These are phyloP conservation scores for Aspergillus campestris DNA, from an alignment of 495 filamentous ascomycete species.

Conservation along the genomic window DNA sequence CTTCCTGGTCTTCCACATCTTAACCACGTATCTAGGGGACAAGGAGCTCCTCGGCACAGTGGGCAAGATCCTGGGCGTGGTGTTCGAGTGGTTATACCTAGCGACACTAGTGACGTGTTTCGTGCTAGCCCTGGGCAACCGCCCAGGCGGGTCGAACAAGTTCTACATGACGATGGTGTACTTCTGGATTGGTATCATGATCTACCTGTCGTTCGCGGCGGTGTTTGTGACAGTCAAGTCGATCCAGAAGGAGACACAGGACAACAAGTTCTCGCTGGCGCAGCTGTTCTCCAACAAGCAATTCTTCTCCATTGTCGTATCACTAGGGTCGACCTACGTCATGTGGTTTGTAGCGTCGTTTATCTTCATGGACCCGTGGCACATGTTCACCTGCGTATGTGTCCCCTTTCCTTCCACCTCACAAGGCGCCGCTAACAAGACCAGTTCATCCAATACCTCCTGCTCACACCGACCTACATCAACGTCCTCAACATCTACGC, in stretches of 20 bases:
- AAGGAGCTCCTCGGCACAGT: constrained; percentile 57
- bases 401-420: not conserved
- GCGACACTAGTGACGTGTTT: constrained; percentile 90
- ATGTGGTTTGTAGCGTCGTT: constrained; percentile 90
- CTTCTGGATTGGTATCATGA: constrained; percentile 95
- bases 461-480: constrained; percentile 91
- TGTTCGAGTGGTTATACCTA: constrained; percentile 96
- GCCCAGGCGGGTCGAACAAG: constrained; percentile 86
- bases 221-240: constrained; percentile 89
- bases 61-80: constrained; percentile 72
- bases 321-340: constrained; percentile 82
- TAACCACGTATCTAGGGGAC: constrained; percentile 75
- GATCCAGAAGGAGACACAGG: constrained; percentile 55
- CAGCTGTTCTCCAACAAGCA: constrained; percentile 76
- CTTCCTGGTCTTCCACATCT: constrained; percentile 97
- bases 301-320: constrained; percentile 92
- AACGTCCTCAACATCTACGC: constrained; percentile 97
- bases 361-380: constrained; percentile 97
- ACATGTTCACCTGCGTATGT: constrained; percentile 82
- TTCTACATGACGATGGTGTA: constrained; percentile 95
- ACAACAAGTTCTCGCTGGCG: constrained; percentile 50
- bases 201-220: constrained; percentile 90
- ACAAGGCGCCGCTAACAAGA: constrained; percentile 4
- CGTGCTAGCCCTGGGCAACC: constrained; percentile 88
- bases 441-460: constrained; percentile 87